Evolutionary conservation across 441 rosid genomes (phyloP).

Genomic region (Bruguiera hainesii): DNA sequence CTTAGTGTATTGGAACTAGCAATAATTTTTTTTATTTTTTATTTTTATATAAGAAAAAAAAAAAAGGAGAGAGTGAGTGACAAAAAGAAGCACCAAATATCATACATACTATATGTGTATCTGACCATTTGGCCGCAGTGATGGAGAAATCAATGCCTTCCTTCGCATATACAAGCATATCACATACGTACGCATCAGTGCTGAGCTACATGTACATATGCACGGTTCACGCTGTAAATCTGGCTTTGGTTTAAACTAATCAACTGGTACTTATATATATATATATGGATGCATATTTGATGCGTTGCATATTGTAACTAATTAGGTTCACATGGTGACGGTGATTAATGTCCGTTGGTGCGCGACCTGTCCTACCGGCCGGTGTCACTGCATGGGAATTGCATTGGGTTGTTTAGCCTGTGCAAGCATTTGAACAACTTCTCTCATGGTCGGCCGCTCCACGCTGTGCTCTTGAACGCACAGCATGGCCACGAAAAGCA

Average conservation of each 20-base stretch:
- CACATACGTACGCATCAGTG: too few species aligned
- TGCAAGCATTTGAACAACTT: constrained; percentile 79
- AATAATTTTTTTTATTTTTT: too few species aligned
- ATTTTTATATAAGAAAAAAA: too few species aligned
- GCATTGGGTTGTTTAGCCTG: constrained; percentile 44
- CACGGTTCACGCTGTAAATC: too few species aligned
- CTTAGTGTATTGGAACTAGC: neutral
- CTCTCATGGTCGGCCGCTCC: constrained; percentile 90
- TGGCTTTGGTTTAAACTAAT: too few species aligned
- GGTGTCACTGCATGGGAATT: constrained; percentile 30
- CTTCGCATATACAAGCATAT: too few species aligned
- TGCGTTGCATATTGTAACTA: neutral
- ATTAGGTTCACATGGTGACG: too few species aligned
- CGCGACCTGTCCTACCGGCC: too few species aligned
- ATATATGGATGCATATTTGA: too few species aligned
- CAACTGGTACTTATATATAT: neutral
- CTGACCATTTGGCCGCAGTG: neutral
- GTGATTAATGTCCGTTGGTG: too few species aligned
- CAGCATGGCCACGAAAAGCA: constrained; percentile 77
- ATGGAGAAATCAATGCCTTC: neutral
- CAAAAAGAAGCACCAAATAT: neutral
- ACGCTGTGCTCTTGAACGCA: constrained; percentile 85
- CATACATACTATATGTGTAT: neutral
- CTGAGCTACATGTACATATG: too few species aligned
- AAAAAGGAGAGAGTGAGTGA: too few species aligned